Conservation (phyloP, 202 grass and related monocot genomes). For the Saccharum hybrid region DNA sequence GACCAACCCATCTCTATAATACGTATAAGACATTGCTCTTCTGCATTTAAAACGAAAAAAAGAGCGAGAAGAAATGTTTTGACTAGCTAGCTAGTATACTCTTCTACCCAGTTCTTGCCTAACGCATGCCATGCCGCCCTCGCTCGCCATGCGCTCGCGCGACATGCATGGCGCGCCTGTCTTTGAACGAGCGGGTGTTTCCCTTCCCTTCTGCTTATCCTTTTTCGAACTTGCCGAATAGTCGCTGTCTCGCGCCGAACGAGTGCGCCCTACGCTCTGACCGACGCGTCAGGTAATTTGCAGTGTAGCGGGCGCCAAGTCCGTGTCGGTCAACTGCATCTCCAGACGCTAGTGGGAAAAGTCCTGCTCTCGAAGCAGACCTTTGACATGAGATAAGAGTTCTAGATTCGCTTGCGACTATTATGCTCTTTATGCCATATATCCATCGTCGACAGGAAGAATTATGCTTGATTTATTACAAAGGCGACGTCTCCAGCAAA, state of each 20-base stretch:
- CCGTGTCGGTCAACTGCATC: slow-evolving; percentile 50
- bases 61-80: too few relatives aligned
- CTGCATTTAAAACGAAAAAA: too few relatives aligned
- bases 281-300: slow-evolving; percentile 16
- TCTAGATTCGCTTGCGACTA: neutral
- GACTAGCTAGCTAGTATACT: too few relatives aligned
- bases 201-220: neutral
- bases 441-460: neutral
- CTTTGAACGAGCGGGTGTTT: too few relatives aligned
- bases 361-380: slow-evolving; percentile 32
- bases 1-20: too few relatives aligned
- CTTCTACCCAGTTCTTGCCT: neutral
- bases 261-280: slow-evolving; percentile 21
- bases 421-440: neutral
- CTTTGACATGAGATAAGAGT: slow-evolving; percentile 33
- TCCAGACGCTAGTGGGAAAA: slow-evolving; percentile 37
- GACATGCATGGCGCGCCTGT: neutral
- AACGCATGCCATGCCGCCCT: neutral
- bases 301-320: slow-evolving; percentile 10
- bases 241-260: slow-evolving; percentile 39
- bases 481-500: slow-evolving; percentile 17
- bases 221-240: neutral
- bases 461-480: neutral
- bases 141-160: neutral
- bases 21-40: too few relatives aligned